Conservation (phyloP, 75 land plant genomes). For the Gnetum montanum region DNA sequence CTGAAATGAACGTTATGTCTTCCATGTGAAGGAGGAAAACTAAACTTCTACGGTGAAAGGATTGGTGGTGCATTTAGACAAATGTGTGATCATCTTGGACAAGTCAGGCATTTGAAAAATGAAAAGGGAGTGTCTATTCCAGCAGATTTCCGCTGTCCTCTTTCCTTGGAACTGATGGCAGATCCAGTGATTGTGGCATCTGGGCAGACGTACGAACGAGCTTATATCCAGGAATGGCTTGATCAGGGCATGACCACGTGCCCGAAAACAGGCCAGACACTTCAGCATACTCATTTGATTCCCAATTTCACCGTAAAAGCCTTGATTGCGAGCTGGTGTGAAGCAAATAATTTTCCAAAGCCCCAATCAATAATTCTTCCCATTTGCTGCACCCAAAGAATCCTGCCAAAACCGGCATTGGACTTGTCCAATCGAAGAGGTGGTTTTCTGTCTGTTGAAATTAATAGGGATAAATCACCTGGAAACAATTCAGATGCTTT, state of each 20-base stretch:
- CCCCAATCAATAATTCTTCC: constrained; percentile 19
- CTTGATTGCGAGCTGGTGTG: constrained; percentile 33
- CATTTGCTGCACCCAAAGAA: not conserved
- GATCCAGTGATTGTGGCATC: constrained; percentile 43
- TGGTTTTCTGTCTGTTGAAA: not conserved
- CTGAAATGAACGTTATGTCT: no score
- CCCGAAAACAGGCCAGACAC: constrained; percentile 32
- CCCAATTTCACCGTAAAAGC: constrained; percentile 35
- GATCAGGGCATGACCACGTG: constrained; percentile 36
- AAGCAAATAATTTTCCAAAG: constrained; percentile 13
- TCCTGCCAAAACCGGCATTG: constrained; percentile 9
- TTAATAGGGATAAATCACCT: not conserved
- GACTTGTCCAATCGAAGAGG: not conserved
- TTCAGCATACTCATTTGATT: constrained; percentile 22
- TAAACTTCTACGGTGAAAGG: constrained; percentile 2
- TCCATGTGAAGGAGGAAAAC: no score
- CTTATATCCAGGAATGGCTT: constrained; percentile 32
- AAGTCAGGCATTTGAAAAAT: constrained; percentile 15
- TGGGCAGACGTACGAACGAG: constrained; percentile 38
- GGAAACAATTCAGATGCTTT: not conserved
- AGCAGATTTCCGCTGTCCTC: constrained; percentile 38
- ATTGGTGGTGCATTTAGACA: constrained; percentile 10
- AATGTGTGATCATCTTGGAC: constrained; percentile 13
- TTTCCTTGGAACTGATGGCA: constrained; percentile 36
- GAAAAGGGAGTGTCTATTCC: constrained; percentile 20